Percentiles rank a stretch among this genome's conserved stretches.
Evolutionary conservation across 2,329 filamentous ascomycete species (phyloP).

Genomic region (Botryotinia calthae): DNA sequence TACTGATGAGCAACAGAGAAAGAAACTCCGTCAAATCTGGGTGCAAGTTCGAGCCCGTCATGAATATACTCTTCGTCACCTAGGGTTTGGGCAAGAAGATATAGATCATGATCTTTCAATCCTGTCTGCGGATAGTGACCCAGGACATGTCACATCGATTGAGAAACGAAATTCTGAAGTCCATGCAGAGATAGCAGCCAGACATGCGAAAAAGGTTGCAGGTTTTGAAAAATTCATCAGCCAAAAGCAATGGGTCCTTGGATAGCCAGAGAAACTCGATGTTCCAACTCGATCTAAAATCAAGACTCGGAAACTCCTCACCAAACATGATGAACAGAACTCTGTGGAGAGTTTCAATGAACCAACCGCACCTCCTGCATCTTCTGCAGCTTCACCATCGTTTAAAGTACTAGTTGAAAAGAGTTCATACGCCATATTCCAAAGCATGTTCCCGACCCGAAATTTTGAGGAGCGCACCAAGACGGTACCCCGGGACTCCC

Average conservation of each 20-base stretch:
- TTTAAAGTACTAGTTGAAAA: not conserved
- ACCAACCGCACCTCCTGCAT: not conserved
- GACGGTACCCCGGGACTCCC: not conserved
- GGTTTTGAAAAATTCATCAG: no score
- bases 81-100: not conserved
- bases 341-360: not conserved
- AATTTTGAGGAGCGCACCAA: not conserved
- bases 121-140: not conserved
- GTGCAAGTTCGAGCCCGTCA: not conserved
- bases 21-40: not conserved
- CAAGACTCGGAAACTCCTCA: not conserved
- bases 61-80: not conserved
- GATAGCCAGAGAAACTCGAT: no score
- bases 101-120: not conserved
- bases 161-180: not conserved
- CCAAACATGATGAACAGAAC: not conserved
- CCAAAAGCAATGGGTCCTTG: not conserved
- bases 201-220: not conserved
- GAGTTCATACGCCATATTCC: not conserved
- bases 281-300: no score
- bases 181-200: not conserved
- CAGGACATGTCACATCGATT: no score
- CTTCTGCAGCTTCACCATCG: not conserved
- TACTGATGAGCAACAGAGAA: not conserved
- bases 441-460: not conserved